Percentiles rank a stretch among this genome's conserved stretches.
phyloP scores from a whole-genome alignment of 139 green algal species.

The Picochlorum sp. region DNA sequence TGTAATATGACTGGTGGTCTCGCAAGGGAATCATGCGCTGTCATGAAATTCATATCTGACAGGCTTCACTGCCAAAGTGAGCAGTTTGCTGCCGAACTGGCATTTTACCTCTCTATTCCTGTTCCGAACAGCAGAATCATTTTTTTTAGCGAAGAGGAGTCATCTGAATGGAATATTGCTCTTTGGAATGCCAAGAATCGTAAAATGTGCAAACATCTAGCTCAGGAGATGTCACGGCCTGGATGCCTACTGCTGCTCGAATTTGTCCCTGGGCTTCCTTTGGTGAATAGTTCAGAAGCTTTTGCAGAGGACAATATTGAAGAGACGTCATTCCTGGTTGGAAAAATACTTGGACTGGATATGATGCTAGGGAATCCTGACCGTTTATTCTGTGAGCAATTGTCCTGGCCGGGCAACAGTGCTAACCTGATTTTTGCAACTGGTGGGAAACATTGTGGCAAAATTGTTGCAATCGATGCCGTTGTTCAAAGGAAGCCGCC shows the following conservation, averaged over 20 bases:
- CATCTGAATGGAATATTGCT: conserved; percentile 28
- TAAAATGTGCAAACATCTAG: conserved; percentile 3
- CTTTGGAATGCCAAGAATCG: conserved; percentile 9
- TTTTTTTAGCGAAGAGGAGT: not conserved
- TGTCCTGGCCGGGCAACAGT: conserved; percentile 69
- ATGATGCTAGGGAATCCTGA: conserved; percentile 72
- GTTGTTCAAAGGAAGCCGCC: conserved; percentile 64
- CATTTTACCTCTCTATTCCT: conserved; percentile 51
- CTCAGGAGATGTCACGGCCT: conserved; percentile 34
- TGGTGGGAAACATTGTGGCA: conserved; percentile 7
- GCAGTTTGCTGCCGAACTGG: conserved; percentile 74
- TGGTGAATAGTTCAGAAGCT: conserved; percentile 40
- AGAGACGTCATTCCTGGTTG: conserved; percentile 39
- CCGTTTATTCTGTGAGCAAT: conserved; percentile 50
- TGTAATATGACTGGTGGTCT: not conserved
- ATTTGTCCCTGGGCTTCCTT: conserved; percentile 35
- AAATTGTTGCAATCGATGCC: conserved; percentile 65
- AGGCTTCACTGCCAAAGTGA: conserved; percentile 49
- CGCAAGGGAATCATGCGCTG: conserved; percentile 10
- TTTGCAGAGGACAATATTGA: not conserved
- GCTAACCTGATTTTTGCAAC: conserved; percentile 28
- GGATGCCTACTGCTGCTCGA: conserved; percentile 31
- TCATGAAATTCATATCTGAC: conserved; percentile 57
- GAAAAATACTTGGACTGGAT: conserved; percentile 61
- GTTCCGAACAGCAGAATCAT: conserved; percentile 56